Evolutionary conservation across 495 filamentous ascomycete species (phyloP).

Genomic region (Aspergillus conjunctus): DNA sequence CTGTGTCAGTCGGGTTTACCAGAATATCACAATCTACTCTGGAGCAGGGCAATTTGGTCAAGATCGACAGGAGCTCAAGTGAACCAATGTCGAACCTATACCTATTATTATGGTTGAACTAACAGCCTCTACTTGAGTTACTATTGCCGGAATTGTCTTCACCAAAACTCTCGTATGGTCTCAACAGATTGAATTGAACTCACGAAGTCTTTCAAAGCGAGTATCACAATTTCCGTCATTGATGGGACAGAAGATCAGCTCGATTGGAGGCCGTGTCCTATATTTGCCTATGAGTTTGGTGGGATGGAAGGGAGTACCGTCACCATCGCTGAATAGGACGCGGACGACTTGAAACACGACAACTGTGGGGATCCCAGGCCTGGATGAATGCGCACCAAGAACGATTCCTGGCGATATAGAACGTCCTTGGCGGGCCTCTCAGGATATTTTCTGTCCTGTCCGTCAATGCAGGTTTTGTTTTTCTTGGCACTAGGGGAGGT

Average conservation of each 20-base stretch:
- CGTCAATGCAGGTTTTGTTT: constrained; percentile 11
- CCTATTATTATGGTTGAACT: too few relatives aligned
- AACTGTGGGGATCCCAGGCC: constrained; percentile 51
- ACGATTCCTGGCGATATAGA: constrained; percentile 1
- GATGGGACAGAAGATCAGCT: background rate
- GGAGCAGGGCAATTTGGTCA: too few relatives aligned
- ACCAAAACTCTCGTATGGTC: too few relatives aligned
- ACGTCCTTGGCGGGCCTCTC: background rate
- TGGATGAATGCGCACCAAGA: constrained; percentile 6
- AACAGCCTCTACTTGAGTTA: too few relatives aligned
- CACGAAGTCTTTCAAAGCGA: too few relatives aligned
- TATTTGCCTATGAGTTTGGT: constrained; percentile 9
- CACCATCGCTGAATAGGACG: constrained; percentile 64
- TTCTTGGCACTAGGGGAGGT: constrained; percentile 13
- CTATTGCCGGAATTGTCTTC: too few relatives aligned
- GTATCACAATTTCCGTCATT: too few relatives aligned
- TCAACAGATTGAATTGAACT: too few relatives aligned
- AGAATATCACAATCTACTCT: too few relatives aligned
- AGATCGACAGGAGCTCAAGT: too few relatives aligned
- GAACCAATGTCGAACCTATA: too few relatives aligned
- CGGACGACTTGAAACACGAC: constrained; percentile 67
- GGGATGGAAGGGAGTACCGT: constrained; percentile 54
- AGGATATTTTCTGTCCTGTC: constrained; percentile 9
- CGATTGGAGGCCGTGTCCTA: background rate
- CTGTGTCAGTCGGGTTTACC: too few relatives aligned